These are phyloP conservation scores for Metschnikowia noctiluminum DNA, from an alignment of 805 yeast genomes.

Conservation along the genomic window DNA sequence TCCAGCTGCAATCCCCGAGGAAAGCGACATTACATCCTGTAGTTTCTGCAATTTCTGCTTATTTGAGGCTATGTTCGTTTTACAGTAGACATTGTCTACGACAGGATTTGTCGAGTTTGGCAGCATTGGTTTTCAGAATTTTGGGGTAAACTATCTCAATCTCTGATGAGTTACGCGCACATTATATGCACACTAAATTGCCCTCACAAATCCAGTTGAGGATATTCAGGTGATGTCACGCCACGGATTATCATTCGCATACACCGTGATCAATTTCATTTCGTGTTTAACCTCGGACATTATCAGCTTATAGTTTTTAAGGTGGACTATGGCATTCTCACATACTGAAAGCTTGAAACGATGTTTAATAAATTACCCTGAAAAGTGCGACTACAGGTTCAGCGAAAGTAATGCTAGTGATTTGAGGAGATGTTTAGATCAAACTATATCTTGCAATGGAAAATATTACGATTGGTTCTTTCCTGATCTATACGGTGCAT, in stretches of 20 bases:
- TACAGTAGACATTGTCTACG: neutral
- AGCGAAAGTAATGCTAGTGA: conserved; percentile 25
- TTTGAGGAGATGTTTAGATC: conserved; percentile 42
- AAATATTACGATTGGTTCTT: conserved; percentile 38
- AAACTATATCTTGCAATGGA: conserved; percentile 42
- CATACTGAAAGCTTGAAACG: conserved; percentile 18
- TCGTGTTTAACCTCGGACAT: too few species aligned
- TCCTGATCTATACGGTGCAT: conserved; percentile 23
- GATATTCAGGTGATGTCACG: too few species aligned
- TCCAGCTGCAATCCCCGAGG: conserved; percentile 40
- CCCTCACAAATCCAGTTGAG: neutral
- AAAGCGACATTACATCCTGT: conserved; percentile 37
- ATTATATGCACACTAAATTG: neutral
- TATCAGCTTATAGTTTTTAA: too few species aligned
- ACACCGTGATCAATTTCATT: too few species aligned
- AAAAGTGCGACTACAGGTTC: conserved; percentile 28
- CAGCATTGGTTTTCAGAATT: neutral
- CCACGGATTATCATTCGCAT: too few species aligned
- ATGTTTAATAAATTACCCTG: conserved; percentile 40
- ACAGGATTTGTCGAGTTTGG: neutral
- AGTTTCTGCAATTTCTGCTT: conserved; percentile 23
- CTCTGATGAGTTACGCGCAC: neutral
- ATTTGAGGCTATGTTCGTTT: conserved; percentile 10
- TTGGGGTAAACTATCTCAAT: too few species aligned
- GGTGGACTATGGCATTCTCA: conserved; percentile 3